Conservation (phyloP, 495 filamentous ascomycete genomes). For the Lentithecium fluviatile region DNA sequence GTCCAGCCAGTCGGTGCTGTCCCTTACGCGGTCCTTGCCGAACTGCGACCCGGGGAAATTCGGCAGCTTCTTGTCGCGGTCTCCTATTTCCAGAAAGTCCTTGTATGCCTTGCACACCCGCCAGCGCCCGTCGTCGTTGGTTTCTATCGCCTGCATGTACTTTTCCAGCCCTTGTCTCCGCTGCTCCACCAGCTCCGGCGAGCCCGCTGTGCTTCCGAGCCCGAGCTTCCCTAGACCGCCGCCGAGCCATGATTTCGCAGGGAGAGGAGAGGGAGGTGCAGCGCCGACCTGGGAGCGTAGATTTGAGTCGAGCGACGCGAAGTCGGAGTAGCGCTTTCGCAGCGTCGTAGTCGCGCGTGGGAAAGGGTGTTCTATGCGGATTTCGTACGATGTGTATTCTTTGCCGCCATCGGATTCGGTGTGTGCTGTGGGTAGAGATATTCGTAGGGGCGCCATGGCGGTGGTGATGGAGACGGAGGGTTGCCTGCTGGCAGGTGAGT, state of each 20-base stretch:
- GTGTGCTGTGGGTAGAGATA: constrained; percentile 28
- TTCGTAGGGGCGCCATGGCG: constrained; percentile 29
- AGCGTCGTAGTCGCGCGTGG: constrained; percentile 70
- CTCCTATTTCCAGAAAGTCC: constrained; percentile 72
- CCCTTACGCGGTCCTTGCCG: constrained; percentile 47
- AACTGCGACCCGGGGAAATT: constrained; percentile 44
- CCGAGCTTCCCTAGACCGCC: constrained; percentile 28
- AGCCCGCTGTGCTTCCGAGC: constrained; percentile 61
- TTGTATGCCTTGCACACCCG: constrained; percentile 81
- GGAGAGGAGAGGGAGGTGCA: constrained; percentile 65
- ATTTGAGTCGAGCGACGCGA: constrained; percentile 68
- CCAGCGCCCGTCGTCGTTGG: constrained; percentile 74
- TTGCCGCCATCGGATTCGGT: constrained; percentile 69
- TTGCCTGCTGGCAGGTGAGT: too few relatives aligned
- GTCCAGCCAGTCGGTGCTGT: constrained; percentile 85
- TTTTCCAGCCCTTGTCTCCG: constrained; percentile 72
- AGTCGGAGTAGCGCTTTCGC: constrained; percentile 94
- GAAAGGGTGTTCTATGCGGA: constrained; percentile 81
- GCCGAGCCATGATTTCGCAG: constrained; percentile 71
- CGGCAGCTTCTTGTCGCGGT: constrained; percentile 48
- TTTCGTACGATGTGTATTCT: constrained; percentile 88
- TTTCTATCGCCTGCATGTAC: constrained; percentile 81
- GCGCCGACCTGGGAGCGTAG: constrained; percentile 63
- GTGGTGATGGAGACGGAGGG: neutral
- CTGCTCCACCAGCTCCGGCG: constrained; percentile 73